Conservation (phyloP, 805 yeast genomes). For the Monosporozyma unispora region DNA sequence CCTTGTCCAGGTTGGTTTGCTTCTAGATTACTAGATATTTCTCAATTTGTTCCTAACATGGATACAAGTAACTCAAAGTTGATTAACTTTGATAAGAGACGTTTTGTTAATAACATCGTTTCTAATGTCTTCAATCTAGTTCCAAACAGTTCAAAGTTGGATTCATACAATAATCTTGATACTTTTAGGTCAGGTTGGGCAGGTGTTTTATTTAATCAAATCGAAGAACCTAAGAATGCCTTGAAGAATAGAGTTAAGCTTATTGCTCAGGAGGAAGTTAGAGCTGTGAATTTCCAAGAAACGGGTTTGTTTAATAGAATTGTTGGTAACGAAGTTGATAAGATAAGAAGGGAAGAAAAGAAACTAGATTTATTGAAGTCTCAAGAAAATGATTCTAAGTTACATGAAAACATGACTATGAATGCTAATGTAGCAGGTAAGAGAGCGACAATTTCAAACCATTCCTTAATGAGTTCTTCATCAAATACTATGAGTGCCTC, state of each 20-base stretch:
- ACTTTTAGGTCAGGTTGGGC: conserved; percentile 9
- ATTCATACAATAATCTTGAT: background rate
- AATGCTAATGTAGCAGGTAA: background rate
- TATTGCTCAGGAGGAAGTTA: conserved; percentile 36
- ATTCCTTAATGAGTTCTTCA: background rate
- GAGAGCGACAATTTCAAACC: background rate
- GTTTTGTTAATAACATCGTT: conserved; percentile 56
- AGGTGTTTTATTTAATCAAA: conserved; percentile 16
- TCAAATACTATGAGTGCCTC: background rate
- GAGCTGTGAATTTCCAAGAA: conserved; percentile 31
- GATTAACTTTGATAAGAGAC: conserved; percentile 79
- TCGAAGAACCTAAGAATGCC: conserved; percentile 25
- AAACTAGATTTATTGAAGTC: conserved; percentile 34
- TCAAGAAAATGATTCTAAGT: conserved; percentile 23
- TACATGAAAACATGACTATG: background rate
- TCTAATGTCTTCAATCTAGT: conserved; percentile 43
- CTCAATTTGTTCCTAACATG: conserved; percentile 72
- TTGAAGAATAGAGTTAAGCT: conserved; percentile 28
- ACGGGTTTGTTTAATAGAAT: conserved; percentile 38
- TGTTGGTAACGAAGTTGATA: conserved; percentile 42
- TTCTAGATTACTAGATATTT: conserved; percentile 68
- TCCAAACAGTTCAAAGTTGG: conserved; percentile 10
- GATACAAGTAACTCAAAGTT: conserved; percentile 51
- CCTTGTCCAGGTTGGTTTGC: conserved; percentile 92
- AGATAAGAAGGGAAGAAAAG: conserved; percentile 43